Evolutionary conservation across 306 rosid species (phyloP), one percentile per base, ranked within the genome.

Genomic region (Cajanus cajan): DNA sequence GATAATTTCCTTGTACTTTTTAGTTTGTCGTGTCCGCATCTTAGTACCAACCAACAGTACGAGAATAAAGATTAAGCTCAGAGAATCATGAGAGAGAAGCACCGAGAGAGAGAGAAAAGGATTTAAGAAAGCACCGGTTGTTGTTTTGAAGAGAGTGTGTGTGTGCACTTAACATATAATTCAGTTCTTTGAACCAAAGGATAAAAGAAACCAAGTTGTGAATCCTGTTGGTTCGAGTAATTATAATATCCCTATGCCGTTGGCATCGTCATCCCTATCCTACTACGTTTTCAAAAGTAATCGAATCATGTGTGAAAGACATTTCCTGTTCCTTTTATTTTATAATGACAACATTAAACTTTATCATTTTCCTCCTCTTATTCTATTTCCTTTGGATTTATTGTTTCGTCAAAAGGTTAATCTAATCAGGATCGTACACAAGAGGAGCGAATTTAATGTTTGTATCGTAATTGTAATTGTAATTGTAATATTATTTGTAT

Each of bases 361-460:
- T 76, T 74, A 71, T 64, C 80, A 84, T 76, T 59, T 80, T 80
- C 41, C 37, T 25, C 57, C 64, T n/a, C 73, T 48, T 75, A 47
- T 37, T 82, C 73, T 75, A 81, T 75, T 76, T 57, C 67, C 71
- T 51, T 58, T 47, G 50, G 83, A 77, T 82, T 69, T 80, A 74
- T 66, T 64, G 82, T 54, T 80, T 84, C 52, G 44, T 73, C 68
- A 61, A 85, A 82, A 78, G 59, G 83, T 48, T 51, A 81, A 80
- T 77, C 73, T 39, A 76, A 48, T 76, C 67, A 19, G 6, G 44
- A 71, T 72, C 70, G 78, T 78, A 85, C 79, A 36, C 78, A 82
- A 66, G 19, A 45, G 58, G n/a, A 5, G 43, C 44, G 34, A 65
- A 24, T 73, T 82, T 82, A 85, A 78, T 82, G 84, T 71, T 39